Evolutionary conservation across 371 early-diverging fungal genomes (phyloP).

Genomic region (Blyttiomyces sp.): DNA sequence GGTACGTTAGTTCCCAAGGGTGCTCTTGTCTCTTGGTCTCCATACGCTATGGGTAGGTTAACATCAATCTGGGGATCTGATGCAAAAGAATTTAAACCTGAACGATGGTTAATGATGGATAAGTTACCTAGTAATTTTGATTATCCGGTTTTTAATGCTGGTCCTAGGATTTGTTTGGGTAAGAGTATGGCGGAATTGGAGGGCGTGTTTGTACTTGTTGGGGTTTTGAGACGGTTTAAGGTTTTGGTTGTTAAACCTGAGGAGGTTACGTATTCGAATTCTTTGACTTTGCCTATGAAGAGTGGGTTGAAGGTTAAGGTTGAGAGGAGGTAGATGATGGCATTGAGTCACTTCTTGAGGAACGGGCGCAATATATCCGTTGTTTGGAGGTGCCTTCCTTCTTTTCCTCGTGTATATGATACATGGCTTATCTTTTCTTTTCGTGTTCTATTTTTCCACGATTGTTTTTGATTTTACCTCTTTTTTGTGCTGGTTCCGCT

Average conservation of each 20-base stretch:
- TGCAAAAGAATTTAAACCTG: constrained; percentile 56
- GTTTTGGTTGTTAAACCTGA: constrained; percentile 11
- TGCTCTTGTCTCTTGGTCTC: constrained; percentile 48
- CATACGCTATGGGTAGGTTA: constrained; percentile 58
- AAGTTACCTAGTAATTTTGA: constrained; percentile 12
- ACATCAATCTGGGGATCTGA: constrained; percentile 62
- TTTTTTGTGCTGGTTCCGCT: too few species aligned
- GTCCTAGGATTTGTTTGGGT: constrained; percentile 67
- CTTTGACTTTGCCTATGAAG: constrained; percentile 26
- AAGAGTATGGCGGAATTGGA: constrained; percentile 32
- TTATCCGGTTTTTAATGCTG: constrained; percentile 49
- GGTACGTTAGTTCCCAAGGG: constrained; percentile 60
- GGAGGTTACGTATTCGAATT: constrained; percentile 15
- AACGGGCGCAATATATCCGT: too few species aligned
- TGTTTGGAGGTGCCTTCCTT: too few species aligned
- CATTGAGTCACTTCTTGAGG: too few species aligned
- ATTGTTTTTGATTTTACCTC: too few species aligned
- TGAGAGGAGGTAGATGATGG: neutral
- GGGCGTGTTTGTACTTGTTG: constrained; percentile 22
- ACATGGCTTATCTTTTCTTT: too few species aligned
- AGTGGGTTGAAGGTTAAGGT: constrained; percentile 2
- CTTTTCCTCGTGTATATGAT: too few species aligned
- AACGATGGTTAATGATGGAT: constrained; percentile 49
- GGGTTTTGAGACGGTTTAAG: constrained; percentile 15
- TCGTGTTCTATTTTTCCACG: too few species aligned